A percentile compares a stretch with the other conserved stretches of the same genome.
Evolutionary conservation across 108 stramenopile genomes (phyloP).

Genomic region (Schizochytrium sp.): DNA sequence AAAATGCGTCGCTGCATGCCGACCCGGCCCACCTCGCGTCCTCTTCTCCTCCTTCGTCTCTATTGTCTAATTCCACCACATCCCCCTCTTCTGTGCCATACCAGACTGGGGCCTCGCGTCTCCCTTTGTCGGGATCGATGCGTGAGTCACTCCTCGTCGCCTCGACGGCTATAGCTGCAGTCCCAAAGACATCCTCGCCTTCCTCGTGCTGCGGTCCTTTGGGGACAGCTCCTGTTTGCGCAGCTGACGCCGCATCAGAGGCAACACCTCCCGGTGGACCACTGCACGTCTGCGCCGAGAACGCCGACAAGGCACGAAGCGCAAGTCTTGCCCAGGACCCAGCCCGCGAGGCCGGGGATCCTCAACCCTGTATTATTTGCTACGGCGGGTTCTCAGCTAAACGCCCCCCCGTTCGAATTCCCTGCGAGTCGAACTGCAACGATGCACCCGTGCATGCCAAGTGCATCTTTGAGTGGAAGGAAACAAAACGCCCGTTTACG

Average conservation of each 20-base stretch:
- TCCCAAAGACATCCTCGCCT: not conserved
- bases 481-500: not conserved
- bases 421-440: not conserved
- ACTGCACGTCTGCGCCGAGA: too few relatives aligned
- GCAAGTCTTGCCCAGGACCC: too few relatives aligned
- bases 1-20: too few relatives aligned
- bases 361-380: not conserved
- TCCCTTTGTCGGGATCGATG: not conserved
- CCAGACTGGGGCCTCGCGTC: too few relatives aligned
- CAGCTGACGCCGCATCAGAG: too few relatives aligned
- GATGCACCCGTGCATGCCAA: conserved; percentile 2
- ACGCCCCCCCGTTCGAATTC: not conserved
- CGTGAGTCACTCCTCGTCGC: not conserved
- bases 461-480: not conserved
- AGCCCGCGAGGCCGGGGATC: not conserved
- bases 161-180: not conserved
- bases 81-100: too few relatives aligned
- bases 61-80: too few relatives aligned
- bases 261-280: too few relatives aligned
- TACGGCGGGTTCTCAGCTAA: not conserved
- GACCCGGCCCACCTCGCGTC: too few relatives aligned
- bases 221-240: too few relatives aligned
- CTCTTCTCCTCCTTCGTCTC: too few relatives aligned
- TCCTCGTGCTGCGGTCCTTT: not conserved
- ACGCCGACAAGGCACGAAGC: not conserved